Evolutionary conservation across 1,284 basidiomycete species (phyloP), one percentile per base, ranked within the genome.

Genomic region (Pseudozyma sp.): DNA sequence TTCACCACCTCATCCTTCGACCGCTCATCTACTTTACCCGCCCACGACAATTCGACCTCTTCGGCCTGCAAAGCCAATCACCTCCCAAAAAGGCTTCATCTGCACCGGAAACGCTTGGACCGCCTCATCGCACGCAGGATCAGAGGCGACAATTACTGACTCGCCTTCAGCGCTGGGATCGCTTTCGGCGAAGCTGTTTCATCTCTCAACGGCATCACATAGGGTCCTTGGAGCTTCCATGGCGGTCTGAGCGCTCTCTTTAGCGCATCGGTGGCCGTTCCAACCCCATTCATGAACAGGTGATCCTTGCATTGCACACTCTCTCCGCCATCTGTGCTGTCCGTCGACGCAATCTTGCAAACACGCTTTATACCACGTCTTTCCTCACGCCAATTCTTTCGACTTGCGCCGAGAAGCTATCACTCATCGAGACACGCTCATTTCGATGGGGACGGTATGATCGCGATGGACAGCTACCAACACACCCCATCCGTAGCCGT

Each of bases 381-480:
- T 24, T 16, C 13, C 49, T 40, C 29, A 16, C 29, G 16, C 37
- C 19, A 30, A 9, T 9, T 13, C 40, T 13, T 19, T 5, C 17
- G 7, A 5, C 11, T 49, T 49, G 47, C 47, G 17, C 35, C n/a
- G 33, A 35, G 17, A 0, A 5, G 7, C 11, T n/a, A 16, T 17
- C 7, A 10, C 7, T 17, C n/a, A 6, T 53, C 31, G 7, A 53
- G 30, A 24, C 3, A 44, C 16, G 7, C 17, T 31, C 42, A 34
- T 16, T 8, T 7, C 39, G 42, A 43, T 33, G 49, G 4, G 7
- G 24, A 10, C 35, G 3, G 31, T 7, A 7, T 13, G 6, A 30
- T 11, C 46, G 48, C 17, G 37, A 62, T 58, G 59, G 33, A 47
- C 44, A 33, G 16, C 11, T 59, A 63, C 19, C 52, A 63, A 19